Evolutionary conservation across 192 early-diverging fungal genomes (phyloP), one percentile per base, ranked within the genome.

Genomic region (Anaeromyces robustus): DNA sequence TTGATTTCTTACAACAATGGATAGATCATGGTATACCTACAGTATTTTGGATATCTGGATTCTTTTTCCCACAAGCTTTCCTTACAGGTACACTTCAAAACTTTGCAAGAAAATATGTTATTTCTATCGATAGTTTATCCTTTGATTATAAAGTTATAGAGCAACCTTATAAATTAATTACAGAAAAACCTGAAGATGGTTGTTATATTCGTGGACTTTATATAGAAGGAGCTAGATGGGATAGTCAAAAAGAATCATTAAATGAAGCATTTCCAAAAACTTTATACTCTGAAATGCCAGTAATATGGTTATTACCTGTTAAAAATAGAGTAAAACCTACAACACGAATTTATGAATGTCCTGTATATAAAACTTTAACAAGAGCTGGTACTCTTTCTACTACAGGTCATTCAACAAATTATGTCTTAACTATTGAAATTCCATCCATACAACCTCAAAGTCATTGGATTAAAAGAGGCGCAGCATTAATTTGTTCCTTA

Each of bases 51-150:
- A 90, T 90, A 30, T 84, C 82, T 29, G 89, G 89, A 4, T 90
- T 90, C 86, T 90, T 90, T 80, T 90, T 90, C 84, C 89, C 89
- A 18, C 89, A 90, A 80, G 88, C 89, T 18, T 90, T 90, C 83
- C 41, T 90, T 28, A 90, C 89, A 2, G 89, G 88, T 29, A 90
- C 89, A 18, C 82, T 90, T 11, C 89, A 90, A 83, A 90, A 90
- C 79, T 90, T 85, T 86, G 89, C 89, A 3, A 29, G 89, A 37
- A 90, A 90, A 80, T 90, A 90, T 80, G 86, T 88, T 5, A 86
- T 90, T 18, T 87, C 87, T 16, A 90, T 90, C 78, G 89, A 90
- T 80, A 82, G 84, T 39, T 84, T 90, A n/a, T 78, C 80, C 37
- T 89, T 90, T 81, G 89, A 89, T 43, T 90, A 89, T 82, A 90